These are phyloP conservation scores for Penicillium nordicum DNA, from an alignment of 2,329 filamentous ascomycete genomes.

Conservation along the genomic window DNA sequence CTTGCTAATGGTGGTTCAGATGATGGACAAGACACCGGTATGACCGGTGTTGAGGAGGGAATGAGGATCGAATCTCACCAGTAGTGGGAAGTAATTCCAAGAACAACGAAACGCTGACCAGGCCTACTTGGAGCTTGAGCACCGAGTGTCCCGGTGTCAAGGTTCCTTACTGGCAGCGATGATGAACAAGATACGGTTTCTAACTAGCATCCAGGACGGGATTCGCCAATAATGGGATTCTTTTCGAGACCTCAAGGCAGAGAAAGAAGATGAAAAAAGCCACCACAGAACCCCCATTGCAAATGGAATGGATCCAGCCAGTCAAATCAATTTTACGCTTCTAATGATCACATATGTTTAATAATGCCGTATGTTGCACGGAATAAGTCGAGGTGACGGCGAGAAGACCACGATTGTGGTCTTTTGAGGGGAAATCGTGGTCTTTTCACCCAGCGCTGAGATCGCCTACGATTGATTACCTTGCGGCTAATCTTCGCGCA, in stretches of 20 bases:
- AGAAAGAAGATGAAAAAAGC: background rate
- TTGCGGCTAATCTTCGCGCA: too few species aligned
- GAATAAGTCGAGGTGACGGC: too few species aligned
- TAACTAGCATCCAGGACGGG: background rate
- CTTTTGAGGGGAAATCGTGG: too few species aligned
- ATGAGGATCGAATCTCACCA: constrained; percentile 26
- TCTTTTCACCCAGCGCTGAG: too few species aligned
- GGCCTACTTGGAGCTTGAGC: background rate
- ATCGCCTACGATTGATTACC: too few species aligned
- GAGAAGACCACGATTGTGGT: too few species aligned
- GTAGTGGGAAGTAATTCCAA: constrained; percentile 5
- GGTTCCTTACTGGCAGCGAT: background rate
- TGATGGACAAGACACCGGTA: constrained; percentile 31
- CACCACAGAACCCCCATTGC: background rate
- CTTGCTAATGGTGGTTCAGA: constrained; percentile 50
- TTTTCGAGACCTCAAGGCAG: background rate
- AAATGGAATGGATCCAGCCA: background rate
- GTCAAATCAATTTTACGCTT: constrained; percentile 3
- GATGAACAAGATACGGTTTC: background rate
- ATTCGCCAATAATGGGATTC: background rate
- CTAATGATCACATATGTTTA: background rate
- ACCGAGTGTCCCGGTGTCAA: background rate
- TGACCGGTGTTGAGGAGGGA: constrained; percentile 31
- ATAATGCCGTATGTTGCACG: too few species aligned
- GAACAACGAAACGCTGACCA: background rate